Conservation (phyloP, 2,329 filamentous ascomycete genomes). For the Apiospora arundinis region DNA sequence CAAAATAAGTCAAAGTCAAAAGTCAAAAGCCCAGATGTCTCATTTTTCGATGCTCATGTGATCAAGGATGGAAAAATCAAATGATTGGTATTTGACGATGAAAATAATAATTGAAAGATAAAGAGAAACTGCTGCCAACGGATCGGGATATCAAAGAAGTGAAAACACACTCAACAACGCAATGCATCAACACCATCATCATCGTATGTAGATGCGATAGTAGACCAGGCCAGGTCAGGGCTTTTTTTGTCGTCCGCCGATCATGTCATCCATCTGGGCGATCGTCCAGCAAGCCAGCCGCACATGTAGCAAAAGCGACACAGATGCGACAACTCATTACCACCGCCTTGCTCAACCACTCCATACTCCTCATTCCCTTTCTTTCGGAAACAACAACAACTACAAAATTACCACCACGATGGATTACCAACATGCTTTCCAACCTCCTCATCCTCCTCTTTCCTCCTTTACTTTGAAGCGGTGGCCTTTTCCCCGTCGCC, state of each 20-base stretch:
- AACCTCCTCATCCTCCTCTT: background rate
- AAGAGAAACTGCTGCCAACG: background rate
- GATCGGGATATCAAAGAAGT: constrained; percentile 15
- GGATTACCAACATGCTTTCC: background rate
- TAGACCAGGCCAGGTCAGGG: background rate
- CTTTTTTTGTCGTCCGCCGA: background rate
- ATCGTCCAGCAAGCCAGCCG: background rate
- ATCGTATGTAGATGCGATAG: background rate
- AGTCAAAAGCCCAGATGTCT: background rate
- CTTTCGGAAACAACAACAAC: no score
- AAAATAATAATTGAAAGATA: background rate
- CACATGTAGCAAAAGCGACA: background rate
- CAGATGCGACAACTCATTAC: background rate
- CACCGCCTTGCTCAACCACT: background rate
- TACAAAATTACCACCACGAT: background rate
- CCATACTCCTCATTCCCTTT: background rate
- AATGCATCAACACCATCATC: background rate
- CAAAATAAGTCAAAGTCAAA: background rate
- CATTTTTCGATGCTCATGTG: background rate
- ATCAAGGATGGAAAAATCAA: background rate
- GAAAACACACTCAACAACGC: background rate
- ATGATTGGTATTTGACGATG: background rate
- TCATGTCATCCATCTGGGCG: no score
- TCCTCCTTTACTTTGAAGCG: background rate
- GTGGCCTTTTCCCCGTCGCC: background rate